Base-by-base conservation (phyloP, 306 rosid genomes). In the Trifolium subterraneum region DNA sequence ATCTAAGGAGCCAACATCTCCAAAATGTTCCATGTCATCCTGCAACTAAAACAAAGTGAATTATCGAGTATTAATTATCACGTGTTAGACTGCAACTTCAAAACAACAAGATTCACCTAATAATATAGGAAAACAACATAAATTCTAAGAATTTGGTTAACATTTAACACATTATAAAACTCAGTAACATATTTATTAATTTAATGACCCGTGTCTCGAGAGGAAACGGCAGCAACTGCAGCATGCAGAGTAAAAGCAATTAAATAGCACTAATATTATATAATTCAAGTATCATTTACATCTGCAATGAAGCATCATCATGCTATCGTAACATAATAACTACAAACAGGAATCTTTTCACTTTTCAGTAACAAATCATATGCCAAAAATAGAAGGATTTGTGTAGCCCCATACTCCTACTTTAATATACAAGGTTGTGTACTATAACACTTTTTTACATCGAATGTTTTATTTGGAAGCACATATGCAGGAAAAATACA, bases 21-120 rank as follows among this genome's bases (percentile, higher is more conserved):
- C 98, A 63, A 90, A 91, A 81, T 83, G 97, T 62, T 93, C 96
- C 71, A 93, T 86, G 76, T 91, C 97, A 45, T 93, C 97, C 97
- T 90, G 89, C 82, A 85, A 68, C 77, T 79, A 74, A 51, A 72
- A 80, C 66, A 69, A 74, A 20, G 77, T 16, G 39, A 79, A 47
- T 25, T 56, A 78, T 68, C 47, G 75, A 31, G 44, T 29, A 12
- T n/a, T 55, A 45, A 47, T 68, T 41, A 75, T 35, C 10, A 36
- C 10, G 2, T 36, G 39, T 29, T 29, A 25, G 20, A 63, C 67
- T 38, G 25, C 13, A 33, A 68, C 50, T 14, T 61, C 9, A 52
- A 54, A 65, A 70, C 25, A 63, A 48, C 23, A 82, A 66, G 77
- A 58, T 61, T 72, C 81, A 39, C 52, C 61, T 52, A 71, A 76